Base-by-base conservation (phyloP, 495 filamentous ascomycete genomes). In the Penicillium chermesinum region DNA sequence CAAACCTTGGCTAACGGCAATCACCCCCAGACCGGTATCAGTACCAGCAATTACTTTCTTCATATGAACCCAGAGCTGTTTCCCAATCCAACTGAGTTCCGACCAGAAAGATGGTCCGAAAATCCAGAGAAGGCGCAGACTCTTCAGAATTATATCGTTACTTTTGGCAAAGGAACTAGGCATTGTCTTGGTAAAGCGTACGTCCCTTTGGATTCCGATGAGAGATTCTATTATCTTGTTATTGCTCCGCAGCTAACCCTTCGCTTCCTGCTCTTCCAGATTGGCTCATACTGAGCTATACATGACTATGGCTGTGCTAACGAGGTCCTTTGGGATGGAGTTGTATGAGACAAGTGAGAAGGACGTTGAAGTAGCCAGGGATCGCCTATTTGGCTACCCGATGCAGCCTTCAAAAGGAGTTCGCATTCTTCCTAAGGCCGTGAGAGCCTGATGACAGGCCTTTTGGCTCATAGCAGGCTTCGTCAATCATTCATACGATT, bases 31-130 rank as follows among this genome's bases (percentile, higher is more conserved):
- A 77, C 70, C 1, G 66, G 65, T 0, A 61, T 81, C 18, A 70
- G 73, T 49, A 64, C 77, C 62, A 69, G 59, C 1, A 61, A 65
- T 14, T 69, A 68, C 17, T 70, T 74, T 33, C 57, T 74, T 39
- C 72, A 75, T 44, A 68, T 58, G 41, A 65, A 79, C 52, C 66
- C 74, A 19, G 52, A 49, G 1, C 55, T 78, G 33, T 83, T 78
- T 50, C 69, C 75, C 0, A 50, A 76, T 7, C 70, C 78, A 0
- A 48, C 69, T 3, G 52, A 51, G 13, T 82, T 78, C 52, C 52
- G 65, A 5, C 76, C 79, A 3, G 71, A 76, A 9, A 65, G 78
- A 17, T 83, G 75, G 75, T 54, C 77, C 16, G 59, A 50, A 8
- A 57, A 63, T 14, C 51, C 65, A 7, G 57, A 48, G 5, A 58